Conservation (phyloP, 257 asterid genomes). For the Fraxinus americana region DNA sequence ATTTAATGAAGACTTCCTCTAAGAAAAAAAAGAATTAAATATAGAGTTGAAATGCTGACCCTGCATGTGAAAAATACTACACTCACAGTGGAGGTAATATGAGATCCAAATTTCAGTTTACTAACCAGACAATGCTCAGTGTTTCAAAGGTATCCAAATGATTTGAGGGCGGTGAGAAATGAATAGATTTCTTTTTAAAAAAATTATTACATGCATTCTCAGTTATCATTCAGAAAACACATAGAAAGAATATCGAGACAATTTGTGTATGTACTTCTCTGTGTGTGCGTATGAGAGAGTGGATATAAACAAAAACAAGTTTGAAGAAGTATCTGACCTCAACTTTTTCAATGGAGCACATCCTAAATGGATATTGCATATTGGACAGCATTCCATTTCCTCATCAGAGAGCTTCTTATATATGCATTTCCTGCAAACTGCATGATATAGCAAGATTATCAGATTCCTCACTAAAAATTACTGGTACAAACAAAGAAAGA, state of each 20-base stretch:
- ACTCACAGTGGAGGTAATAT: neutral
- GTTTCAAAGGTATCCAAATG: neutral
- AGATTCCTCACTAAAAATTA: conserved; percentile 3
- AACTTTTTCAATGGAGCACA: conserved; percentile 64
- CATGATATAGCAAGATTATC: conserved; percentile 15
- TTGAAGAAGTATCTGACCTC: conserved; percentile 34
- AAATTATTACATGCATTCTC: neutral
- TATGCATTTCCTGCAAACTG: conserved; percentile 74
- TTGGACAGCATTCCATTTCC: conserved; percentile 53
- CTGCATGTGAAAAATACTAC: neutral
- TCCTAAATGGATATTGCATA: conserved; percentile 56
- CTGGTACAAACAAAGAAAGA: neutral
- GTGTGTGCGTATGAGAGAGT: neutral
- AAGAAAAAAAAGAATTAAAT: too few species aligned
- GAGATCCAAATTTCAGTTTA: neutral
- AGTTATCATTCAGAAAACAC: neutral
- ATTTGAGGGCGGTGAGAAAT: neutral
- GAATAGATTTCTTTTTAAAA: neutral
- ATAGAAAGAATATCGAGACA: conserved; percentile 10
- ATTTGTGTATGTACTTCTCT: neutral
- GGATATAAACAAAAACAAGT: neutral
- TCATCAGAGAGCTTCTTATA: conserved; percentile 45
- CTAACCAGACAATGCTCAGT: neutral
- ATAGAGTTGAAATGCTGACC: neutral
- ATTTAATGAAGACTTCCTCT: too few species aligned